A percentile compares a stretch with the other conserved stretches of the same genome.
phyloP scores from a whole-genome alignment of 192 early-diverging fungal species.

The Mortierella hygrophila region DNA sequence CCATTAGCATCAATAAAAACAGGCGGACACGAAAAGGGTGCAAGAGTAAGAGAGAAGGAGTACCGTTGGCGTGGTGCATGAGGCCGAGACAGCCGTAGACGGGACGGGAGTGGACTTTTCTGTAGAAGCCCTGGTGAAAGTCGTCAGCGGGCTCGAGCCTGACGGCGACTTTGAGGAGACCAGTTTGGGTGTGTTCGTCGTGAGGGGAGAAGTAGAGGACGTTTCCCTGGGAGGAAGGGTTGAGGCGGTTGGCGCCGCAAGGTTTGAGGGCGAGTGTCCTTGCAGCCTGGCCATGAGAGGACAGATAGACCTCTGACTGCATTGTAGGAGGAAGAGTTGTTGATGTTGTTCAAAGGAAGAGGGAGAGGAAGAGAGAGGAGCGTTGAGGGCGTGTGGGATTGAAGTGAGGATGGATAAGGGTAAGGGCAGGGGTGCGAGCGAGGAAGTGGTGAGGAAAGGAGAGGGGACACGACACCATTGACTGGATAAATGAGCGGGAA shows the following conservation, averaged over 20 bases:
- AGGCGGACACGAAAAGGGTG: constrained; percentile 14
- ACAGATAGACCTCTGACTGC: constrained; percentile 53
- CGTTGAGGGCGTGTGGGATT: too few relatives aligned
- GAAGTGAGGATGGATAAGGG: too few relatives aligned
- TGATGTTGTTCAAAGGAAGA: neutral
- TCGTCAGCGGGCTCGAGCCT: constrained; percentile 45
- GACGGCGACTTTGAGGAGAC: constrained; percentile 49
- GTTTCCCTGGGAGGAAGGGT: constrained; percentile 13
- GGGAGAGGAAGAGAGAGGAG: neutral
- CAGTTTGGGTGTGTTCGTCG: constrained; percentile 15
- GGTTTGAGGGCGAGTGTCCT: constrained; percentile 43
- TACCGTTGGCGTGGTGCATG: constrained; percentile 66
- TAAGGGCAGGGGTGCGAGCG: too few relatives aligned
- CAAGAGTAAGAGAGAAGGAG: constrained; percentile 24
- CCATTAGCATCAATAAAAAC: neutral
- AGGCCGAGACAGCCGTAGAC: constrained; percentile 70
- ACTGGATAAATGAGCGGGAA: too few relatives aligned
- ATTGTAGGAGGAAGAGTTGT: neutral
- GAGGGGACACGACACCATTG: too few relatives aligned
- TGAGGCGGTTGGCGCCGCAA: constrained; percentile 20
- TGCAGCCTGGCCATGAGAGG: constrained; percentile 2
- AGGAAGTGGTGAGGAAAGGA: too few relatives aligned
- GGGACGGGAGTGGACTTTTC: constrained; percentile 57
- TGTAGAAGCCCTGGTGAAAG: constrained; percentile 57
- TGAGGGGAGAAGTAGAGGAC: constrained; percentile 35